Evolutionary conservation across 768 basidiomycete genomes (phyloP).

Genomic region (Hirschioporus abietinus): DNA sequence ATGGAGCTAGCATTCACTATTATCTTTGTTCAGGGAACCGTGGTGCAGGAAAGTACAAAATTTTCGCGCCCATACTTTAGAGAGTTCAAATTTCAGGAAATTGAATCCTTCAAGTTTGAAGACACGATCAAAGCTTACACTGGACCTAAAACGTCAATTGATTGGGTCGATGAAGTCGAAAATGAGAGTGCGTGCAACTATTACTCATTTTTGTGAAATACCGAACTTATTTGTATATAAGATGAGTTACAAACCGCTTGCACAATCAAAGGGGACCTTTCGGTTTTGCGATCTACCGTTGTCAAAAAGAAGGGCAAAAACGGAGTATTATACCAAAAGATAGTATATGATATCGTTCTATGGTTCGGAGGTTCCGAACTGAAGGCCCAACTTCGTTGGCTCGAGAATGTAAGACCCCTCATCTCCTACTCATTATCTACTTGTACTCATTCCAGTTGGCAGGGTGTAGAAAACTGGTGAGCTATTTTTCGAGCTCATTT

Average conservation of each 20-base stretch:
- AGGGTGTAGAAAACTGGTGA: not conserved
- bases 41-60: not conserved
- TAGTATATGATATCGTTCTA: conserved; percentile 39
- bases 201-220: not conserved
- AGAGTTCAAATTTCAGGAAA: not conserved
- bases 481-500: not conserved
- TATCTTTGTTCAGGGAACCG: not conserved
- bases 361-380: conserved; percentile 50
- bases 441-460: not conserved
- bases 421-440: not conserved
- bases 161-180: not conserved
- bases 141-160: not conserved
- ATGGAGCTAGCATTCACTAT: not conserved
- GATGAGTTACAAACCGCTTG: not conserved
- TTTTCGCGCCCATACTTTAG: not conserved
- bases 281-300: not conserved
- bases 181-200: not conserved
- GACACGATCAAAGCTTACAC: not conserved
- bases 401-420: conserved; percentile 30
- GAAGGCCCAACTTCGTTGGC: conserved; percentile 46
- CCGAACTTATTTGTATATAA: not conserved
- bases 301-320: not conserved
- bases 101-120: not conserved
- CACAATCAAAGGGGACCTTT: not conserved
- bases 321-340: conserved; percentile 21